Evolutionary conservation across 2,329 filamentous ascomycete genomes (phyloP).

Genomic region (Nigrospora osmanthi): DNA sequence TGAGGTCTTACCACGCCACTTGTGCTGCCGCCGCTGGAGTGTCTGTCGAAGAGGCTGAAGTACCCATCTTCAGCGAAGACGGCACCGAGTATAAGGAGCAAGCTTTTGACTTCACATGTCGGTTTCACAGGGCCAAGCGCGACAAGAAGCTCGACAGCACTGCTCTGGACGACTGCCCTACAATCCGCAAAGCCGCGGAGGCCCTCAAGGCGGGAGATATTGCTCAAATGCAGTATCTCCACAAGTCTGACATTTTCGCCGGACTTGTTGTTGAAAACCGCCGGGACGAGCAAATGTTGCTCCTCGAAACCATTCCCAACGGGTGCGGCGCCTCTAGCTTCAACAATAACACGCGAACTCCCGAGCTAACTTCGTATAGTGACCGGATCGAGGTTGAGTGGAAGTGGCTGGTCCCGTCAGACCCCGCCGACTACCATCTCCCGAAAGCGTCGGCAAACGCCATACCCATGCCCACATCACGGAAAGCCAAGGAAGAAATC

Average conservation of each 20-base stretch:
- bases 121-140: slow-evolving; percentile 85
- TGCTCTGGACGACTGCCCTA: slow-evolving; percentile 60
- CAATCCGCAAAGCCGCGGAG: slow-evolving; percentile 60
- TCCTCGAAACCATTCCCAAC: slow-evolving; percentile 78
- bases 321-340: slow-evolving; percentile 43
- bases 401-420: slow-evolving; percentile 73
- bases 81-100: slow-evolving; percentile 88
- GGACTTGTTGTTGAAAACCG: slow-evolving; percentile 82
- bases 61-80: slow-evolving; percentile 83
- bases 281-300: slow-evolving; percentile 62
- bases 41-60: slow-evolving; percentile 78
- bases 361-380: slow-evolving; percentile 40
- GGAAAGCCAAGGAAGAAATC: slow-evolving; percentile 57
- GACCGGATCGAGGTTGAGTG: slow-evolving; percentile 73
- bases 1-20: slow-evolving; percentile 87
- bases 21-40: slow-evolving; percentile 90
- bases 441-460: slow-evolving; percentile 69
- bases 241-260: slow-evolving; percentile 82
- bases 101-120: slow-evolving; percentile 88
- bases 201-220: slow-evolving; percentile 65
- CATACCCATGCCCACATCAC: slow-evolving; percentile 59
- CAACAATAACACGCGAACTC: not conserved
- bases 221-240: slow-evolving; percentile 72
- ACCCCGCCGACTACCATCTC: slow-evolving; percentile 61
- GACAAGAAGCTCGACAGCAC: slow-evolving; percentile 67